phyloP scores from a whole-genome alignment of 495 filamentous ascomycete genomes.

The Lasiosphaeria hispida region DNA sequence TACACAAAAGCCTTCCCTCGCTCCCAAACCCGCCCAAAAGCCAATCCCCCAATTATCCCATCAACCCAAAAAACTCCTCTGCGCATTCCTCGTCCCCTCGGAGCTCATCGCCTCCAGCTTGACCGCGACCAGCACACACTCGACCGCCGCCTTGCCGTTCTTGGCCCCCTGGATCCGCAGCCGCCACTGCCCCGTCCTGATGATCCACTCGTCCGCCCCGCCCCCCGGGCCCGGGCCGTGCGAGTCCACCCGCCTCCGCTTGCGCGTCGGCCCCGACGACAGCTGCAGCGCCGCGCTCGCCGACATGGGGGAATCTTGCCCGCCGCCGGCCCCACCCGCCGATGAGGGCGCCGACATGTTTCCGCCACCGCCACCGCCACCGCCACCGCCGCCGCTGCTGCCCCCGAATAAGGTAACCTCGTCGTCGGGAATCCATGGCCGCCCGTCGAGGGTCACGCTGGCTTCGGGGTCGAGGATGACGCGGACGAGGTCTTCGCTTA shows the following conservation, averaged over 20 bases:
- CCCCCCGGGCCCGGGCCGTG: slow-evolving; percentile 25
- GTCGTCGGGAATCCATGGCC: slow-evolving; percentile 36
- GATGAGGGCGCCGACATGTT: slow-evolving; percentile 35
- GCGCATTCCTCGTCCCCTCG: slow-evolving; percentile 65
- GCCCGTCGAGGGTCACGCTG: slow-evolving; percentile 69
- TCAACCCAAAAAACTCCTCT: slow-evolving; percentile 60
- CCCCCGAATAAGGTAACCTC: slow-evolving; percentile 9
- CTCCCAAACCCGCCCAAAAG: not conserved
- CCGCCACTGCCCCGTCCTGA: slow-evolving; percentile 79
- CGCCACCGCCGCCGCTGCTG: slow-evolving; percentile 3
- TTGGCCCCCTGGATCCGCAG: slow-evolving; percentile 60
- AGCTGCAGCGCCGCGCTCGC: slow-evolving; percentile 12
- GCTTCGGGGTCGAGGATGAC: slow-evolving; percentile 66
- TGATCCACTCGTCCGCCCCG: slow-evolving; percentile 58
- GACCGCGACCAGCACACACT: slow-evolving; percentile 69
- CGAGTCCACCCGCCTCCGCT: slow-evolving; percentile 48
- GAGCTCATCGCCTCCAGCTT: slow-evolving; percentile 74
- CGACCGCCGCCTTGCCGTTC: slow-evolving; percentile 55
- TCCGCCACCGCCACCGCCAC: slow-evolving; percentile 17
- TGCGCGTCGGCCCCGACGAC: slow-evolving; percentile 26
- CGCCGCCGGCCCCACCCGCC: slow-evolving; percentile 28
- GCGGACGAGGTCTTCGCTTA: slow-evolving; percentile 69
- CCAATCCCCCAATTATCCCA: too few relatives aligned
- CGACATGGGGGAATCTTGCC: slow-evolving; percentile 37
- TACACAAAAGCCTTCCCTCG: not conserved